These are phyloP conservation scores for Rhodotorula sp. DNA, from an alignment of 1,284 basidiomycete genomes.

Conservation along the genomic window DNA sequence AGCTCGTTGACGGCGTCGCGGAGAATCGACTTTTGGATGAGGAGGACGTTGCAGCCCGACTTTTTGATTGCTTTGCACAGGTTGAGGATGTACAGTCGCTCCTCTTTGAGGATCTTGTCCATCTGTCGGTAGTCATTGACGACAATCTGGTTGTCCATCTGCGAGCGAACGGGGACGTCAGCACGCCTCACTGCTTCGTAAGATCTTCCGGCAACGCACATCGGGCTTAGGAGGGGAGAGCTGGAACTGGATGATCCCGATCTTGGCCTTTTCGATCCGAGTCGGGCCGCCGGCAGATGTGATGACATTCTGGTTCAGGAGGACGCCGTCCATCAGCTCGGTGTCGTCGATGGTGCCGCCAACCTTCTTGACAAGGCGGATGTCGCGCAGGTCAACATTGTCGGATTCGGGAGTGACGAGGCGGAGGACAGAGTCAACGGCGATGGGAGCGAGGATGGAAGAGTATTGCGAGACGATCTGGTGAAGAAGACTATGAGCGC, in stretches of 20 bases:
- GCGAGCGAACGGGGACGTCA: not conserved
- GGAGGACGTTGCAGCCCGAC: conserved; percentile 95
- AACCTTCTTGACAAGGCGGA: conserved; percentile 96
- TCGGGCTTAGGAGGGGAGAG: conserved; percentile 97
- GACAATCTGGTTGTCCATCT: conserved; percentile 99
- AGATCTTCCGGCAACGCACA: conserved; percentile 52
- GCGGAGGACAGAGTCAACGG: conserved; percentile 90
- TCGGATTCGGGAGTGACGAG: conserved; percentile 67
- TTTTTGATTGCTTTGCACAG: conserved; percentile 99
- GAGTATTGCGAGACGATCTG: conserved; percentile 99
- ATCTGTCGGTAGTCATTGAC: conserved; percentile 99
- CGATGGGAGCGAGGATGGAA: conserved; percentile 92
- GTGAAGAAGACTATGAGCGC: not conserved
- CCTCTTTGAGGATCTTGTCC: conserved; percentile 99
- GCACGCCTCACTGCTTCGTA: not conserved
- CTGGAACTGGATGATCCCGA: conserved; percentile 98
- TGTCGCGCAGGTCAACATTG: conserved; percentile 94
- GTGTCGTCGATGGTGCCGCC: conserved; percentile 99
- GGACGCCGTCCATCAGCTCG: conserved; percentile 83
- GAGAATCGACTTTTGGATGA: conserved; percentile 98
- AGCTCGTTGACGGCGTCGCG: conserved; percentile 98
- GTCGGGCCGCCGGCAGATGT: conserved; percentile 87
- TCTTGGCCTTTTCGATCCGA: conserved; percentile 97
- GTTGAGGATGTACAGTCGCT: conserved; percentile 95
- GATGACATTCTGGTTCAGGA: conserved; percentile 93